Percentiles rank a stretch among this genome's conserved stretches.
Evolutionary conservation across 257 asterid genomes (phyloP).

Genomic region (Solanum clarkiae): DNA sequence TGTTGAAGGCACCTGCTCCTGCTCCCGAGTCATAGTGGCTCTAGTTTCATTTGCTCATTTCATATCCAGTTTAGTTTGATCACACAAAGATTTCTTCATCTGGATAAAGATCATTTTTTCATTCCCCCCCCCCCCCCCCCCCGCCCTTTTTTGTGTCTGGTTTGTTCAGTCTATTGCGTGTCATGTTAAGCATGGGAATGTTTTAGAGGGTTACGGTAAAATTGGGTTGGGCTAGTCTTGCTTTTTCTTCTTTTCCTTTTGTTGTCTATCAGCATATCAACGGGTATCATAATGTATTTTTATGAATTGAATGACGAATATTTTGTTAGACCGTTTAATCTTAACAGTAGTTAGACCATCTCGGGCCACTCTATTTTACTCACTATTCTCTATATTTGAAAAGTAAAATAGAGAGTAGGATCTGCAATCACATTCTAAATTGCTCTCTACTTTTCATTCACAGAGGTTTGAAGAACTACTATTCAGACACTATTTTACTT

Average conservation of each 20-base stretch:
- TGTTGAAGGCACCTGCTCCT: slow-evolving; percentile 6
- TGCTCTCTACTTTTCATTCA: too few relatives aligned
- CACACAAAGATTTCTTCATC: neutral
- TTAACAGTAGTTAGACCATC: neutral
- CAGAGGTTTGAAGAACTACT: too few relatives aligned
- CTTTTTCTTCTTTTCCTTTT: neutral
- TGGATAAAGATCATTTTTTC: neutral
- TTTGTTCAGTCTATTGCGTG: neutral
- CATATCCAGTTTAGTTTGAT: slow-evolving; percentile 13
- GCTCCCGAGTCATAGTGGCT: neutral
- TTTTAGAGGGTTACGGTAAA: neutral
- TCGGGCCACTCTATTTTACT: too few relatives aligned
- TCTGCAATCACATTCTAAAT: too few relatives aligned
- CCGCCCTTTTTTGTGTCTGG: neutral
- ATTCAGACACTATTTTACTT: too few relatives aligned
- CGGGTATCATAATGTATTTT: neutral
- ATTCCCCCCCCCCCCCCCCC: neutral
- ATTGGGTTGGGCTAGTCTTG: neutral
- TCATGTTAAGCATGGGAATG: neutral
- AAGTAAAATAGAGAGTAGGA: too few relatives aligned
- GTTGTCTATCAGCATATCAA: neutral
- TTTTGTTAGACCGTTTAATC: neutral
- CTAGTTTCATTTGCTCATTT: neutral
- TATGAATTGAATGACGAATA: neutral
- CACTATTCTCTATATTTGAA: too few relatives aligned